Evolutionary conservation across 108 stramenopile genomes (phyloP).

Genomic region (Nitzschia putrida): DNA sequence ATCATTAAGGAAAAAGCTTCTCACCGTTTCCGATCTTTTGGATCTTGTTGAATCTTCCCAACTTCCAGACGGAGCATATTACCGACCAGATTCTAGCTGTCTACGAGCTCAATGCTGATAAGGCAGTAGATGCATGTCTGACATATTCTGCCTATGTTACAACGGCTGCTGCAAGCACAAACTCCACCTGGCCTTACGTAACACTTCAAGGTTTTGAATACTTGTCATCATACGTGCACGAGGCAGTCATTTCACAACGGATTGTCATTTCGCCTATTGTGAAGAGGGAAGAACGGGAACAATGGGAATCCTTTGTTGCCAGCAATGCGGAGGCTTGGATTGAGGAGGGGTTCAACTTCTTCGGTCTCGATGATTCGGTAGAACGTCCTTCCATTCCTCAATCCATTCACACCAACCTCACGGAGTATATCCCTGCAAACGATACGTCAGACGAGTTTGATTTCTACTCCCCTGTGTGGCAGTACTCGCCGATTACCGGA

Average conservation of each 20-base stretch:
- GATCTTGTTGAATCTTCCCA: background rate
- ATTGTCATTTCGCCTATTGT: background rate
- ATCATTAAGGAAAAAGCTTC: background rate
- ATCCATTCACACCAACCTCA: background rate
- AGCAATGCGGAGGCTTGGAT: background rate
- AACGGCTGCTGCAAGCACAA: background rate
- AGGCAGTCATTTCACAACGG: background rate
- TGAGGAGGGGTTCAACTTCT: background rate
- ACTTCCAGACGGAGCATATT: background rate
- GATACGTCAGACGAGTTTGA: background rate
- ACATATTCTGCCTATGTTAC: background rate
- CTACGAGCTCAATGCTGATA: background rate
- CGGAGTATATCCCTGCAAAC: background rate
- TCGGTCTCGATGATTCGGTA: background rate
- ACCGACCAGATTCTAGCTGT: background rate
- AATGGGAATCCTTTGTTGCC: background rate
- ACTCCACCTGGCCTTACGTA: conserved; percentile 28
- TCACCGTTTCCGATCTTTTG: too few relatives aligned
- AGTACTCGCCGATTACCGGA: background rate
- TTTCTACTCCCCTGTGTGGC: background rate
- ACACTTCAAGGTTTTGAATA: conserved; percentile 16
- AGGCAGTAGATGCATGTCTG: background rate
- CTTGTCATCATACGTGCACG: background rate
- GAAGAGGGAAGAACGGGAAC: background rate
- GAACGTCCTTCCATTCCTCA: background rate